phyloP scores from a whole-genome alignment of 805 yeast species.

The Sugiyamaella chiloensis region DNA sequence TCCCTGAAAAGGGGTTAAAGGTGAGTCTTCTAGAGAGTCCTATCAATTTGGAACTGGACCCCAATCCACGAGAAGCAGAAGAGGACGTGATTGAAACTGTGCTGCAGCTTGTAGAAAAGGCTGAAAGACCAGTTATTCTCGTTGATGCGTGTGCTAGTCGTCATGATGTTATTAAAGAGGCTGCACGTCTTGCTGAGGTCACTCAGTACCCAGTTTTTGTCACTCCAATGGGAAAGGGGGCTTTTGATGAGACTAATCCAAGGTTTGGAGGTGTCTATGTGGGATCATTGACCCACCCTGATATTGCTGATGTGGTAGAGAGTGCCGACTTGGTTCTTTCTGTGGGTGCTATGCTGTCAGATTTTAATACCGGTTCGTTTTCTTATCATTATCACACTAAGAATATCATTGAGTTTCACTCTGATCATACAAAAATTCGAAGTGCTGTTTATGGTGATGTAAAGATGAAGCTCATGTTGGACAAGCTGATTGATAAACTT shows the following conservation, averaged over 20 bases:
- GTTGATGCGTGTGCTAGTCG: slow-evolving; percentile 87
- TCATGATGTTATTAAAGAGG: slow-evolving; percentile 66
- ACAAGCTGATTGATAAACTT: slow-evolving; percentile 23
- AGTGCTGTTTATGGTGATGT: slow-evolving; percentile 53
- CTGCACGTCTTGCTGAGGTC: slow-evolving; percentile 54
- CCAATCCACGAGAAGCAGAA: slow-evolving; percentile 61
- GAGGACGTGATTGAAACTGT: slow-evolving; percentile 57
- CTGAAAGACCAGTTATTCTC: slow-evolving; percentile 69
- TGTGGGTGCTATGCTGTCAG: slow-evolving; percentile 80
- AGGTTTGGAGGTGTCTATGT: slow-evolving; percentile 84
- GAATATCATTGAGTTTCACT: slow-evolving; percentile 54
- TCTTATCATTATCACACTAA: slow-evolving; percentile 53
- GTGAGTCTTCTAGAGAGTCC: slow-evolving; percentile 57
- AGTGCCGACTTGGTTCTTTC: slow-evolving; percentile 71
- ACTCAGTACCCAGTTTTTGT: slow-evolving; percentile 80
- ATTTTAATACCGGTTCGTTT: slow-evolving; percentile 85
- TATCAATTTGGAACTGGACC: slow-evolving; percentile 55
- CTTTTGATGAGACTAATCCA: slow-evolving; percentile 66
- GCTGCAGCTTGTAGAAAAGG: slow-evolving; percentile 49
- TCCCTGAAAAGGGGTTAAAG: slow-evolving; percentile 51
- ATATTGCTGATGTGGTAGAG: slow-evolving; percentile 69
- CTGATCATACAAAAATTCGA: slow-evolving; percentile 51
- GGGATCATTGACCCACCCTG: slow-evolving; percentile 74
- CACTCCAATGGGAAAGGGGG: slow-evolving; percentile 89
- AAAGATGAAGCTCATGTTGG: slow-evolving; percentile 47